phyloP scores from a whole-genome alignment of 2,329 filamentous ascomycete species.

The Exophiala calicioides region DNA sequence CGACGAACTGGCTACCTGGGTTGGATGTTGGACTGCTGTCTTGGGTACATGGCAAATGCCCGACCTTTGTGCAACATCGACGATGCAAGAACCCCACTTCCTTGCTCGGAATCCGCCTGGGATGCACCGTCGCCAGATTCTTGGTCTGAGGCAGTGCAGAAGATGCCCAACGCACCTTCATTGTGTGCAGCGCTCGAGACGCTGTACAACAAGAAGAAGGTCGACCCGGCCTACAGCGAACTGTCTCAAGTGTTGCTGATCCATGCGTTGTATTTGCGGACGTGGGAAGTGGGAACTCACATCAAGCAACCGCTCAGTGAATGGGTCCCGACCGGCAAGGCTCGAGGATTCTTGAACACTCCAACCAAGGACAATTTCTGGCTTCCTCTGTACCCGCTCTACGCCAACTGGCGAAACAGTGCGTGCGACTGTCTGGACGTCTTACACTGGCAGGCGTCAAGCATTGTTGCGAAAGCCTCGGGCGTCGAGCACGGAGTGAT shows the following conservation, averaged over 20 bases:
- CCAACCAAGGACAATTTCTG: conserved; percentile 43
- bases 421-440: conserved; percentile 54
- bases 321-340: conserved; percentile 46
- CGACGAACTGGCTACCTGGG: conserved; percentile 45
- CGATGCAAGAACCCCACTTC: conserved; percentile 42
- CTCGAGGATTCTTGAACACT: conserved; percentile 40
- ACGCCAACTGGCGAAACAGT: conserved; percentile 49
- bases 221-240: conserved; percentile 48
- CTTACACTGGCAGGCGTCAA: conserved; percentile 60
- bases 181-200: conserved; percentile 42
- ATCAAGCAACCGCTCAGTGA: conserved; percentile 48
- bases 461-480: conserved; percentile 49
- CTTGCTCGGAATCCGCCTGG: conserved; percentile 46
- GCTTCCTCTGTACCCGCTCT: conserved; percentile 51
- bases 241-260: conserved; percentile 53
- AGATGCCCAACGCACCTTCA: conserved; percentile 8
- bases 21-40: conserved; percentile 42
- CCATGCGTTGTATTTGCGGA: conserved; percentile 53
- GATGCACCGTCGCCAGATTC: conserved; percentile 37
- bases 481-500: conserved; percentile 59
- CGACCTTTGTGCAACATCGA: conserved; percentile 37
- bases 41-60: conserved; percentile 40
- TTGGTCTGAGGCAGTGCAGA: conserved; percentile 34
- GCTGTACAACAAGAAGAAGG: conserved; percentile 52
- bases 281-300: conserved; percentile 52